Percentiles rank a stretch among this genome's conserved stretches.
Evolutionary conservation across 2,329 filamentous ascomycete genomes (phyloP).

Genomic region (Scedosporium boydii): DNA sequence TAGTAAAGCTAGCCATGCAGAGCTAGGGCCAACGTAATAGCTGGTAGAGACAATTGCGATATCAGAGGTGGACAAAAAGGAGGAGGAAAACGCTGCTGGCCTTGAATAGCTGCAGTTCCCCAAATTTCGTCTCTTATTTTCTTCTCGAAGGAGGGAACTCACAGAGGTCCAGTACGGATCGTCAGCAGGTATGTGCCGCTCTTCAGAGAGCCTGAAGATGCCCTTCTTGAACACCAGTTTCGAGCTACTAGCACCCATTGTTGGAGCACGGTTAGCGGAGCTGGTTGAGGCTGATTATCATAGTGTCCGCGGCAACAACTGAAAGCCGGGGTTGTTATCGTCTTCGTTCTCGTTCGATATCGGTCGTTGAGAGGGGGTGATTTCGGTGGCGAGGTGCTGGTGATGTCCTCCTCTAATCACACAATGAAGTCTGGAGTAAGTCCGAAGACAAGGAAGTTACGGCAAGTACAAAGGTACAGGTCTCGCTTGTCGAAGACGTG

Average conservation of each 20-base stretch:
- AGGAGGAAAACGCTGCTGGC: constrained; percentile 5
- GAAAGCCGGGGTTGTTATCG: background rate
- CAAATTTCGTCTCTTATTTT: background rate
- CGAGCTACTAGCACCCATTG: constrained; percentile 95
- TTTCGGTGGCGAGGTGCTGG: background rate
- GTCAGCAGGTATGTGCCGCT: constrained; percentile 75
- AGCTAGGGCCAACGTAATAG: background rate
- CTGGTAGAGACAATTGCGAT: background rate
- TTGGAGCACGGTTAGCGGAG: background rate
- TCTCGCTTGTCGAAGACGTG: background rate
- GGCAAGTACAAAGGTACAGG: background rate
- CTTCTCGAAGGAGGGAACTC: constrained; percentile 24
- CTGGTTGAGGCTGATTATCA: constrained; percentile 1
- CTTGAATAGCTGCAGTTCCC: background rate
- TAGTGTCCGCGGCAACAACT: background rate
- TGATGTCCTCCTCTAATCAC: background rate
- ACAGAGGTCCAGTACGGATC: constrained; percentile 92
- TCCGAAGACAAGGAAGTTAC: background rate
- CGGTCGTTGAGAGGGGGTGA: background rate
- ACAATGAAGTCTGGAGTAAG: too few species aligned
- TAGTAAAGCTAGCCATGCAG: background rate
- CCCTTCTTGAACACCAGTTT: constrained; percentile 98
- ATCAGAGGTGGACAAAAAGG: background rate
- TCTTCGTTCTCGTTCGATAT: background rate
- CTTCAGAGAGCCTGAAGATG: constrained; percentile 93